Evolutionary conservation across 306 rosid species (phyloP).

Genomic region (Rubus idaeus): DNA sequence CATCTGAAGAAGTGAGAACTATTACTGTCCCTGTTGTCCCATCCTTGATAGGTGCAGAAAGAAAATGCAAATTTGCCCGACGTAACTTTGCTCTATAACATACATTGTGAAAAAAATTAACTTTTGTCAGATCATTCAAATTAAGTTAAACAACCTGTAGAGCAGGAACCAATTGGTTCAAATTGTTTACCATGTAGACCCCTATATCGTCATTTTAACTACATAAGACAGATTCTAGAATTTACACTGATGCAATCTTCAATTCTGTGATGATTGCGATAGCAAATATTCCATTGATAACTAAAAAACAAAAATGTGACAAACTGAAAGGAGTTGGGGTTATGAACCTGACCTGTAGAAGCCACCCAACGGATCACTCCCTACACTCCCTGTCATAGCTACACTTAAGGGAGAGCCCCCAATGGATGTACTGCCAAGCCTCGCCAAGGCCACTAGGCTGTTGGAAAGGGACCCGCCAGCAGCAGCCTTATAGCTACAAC

Average conservation of each 20-base stretch:
- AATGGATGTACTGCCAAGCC: conserved; percentile 61
- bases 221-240: background rate
- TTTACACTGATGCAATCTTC: background rate
- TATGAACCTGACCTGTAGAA: conserved; percentile 65
- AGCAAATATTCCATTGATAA: background rate
- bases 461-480: conserved; percentile 98
- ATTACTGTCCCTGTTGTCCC: conserved; percentile 96
- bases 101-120: background rate
- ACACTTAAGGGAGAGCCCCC: conserved; percentile 65
- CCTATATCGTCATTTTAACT: background rate
- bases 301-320: background rate
- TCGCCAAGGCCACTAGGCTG: conserved; percentile 86
- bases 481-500: conserved; percentile 93
- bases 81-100: conserved; percentile 62
- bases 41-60: conserved; percentile 70
- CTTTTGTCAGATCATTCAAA: conserved; percentile 11
- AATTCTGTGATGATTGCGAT: background rate
- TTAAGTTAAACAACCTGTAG: background rate
- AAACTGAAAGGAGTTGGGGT: background rate
- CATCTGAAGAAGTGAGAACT: conserved; percentile 96
- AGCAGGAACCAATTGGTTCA: background rate
- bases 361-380: conserved; percentile 91
- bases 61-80: conserved; percentile 88
- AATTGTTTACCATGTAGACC: background rate
- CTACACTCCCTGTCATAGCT: conserved; percentile 92